A percentile compares a stretch with the other conserved stretches of the same genome.
These are phyloP conservation scores for Chlamydomonas reinhardtii DNA, from an alignment of 163 green algal species.

Conservation along the genomic window DNA sequence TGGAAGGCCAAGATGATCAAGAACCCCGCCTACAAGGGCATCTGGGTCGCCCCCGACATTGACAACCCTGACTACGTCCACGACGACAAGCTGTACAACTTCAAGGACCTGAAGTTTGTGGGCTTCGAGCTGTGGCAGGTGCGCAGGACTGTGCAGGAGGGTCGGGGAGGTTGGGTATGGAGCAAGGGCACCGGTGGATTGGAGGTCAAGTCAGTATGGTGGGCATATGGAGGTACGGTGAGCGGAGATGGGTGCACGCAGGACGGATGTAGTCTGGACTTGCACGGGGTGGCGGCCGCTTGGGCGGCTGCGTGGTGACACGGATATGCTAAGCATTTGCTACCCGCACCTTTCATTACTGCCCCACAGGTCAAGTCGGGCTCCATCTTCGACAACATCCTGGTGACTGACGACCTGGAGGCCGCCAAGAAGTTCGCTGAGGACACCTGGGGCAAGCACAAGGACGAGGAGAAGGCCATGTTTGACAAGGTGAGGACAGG, in stretches of 20 bases:
- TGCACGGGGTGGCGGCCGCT: too few species aligned
- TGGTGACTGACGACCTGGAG: conserved; percentile 84
- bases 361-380: conserved; percentile 76
- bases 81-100: conserved; percentile 82
- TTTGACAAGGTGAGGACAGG: conserved; percentile 68
- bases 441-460: conserved; percentile 82
- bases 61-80: conserved; percentile 88
- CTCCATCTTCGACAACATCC: conserved; percentile 94
- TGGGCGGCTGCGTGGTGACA: too few species aligned
- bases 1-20: conserved; percentile 87
- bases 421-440: conserved; percentile 82
- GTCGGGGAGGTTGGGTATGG: neutral
- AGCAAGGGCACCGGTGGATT: neutral
- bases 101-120: conserved; percentile 80
- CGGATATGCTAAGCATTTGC: too few species aligned
- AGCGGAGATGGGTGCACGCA: too few species aligned
- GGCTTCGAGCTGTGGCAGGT: conserved; percentile 91
- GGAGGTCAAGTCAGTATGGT: too few species aligned
- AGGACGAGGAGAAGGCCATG: conserved; percentile 80
- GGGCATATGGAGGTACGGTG: too few species aligned
- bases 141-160: neutral
- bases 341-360: too few species aligned
- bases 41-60: conserved; percentile 87
- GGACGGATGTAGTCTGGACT: too few species aligned
- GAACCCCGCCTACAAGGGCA: conserved; percentile 92